Evolutionary conservation across 192 early-diverging fungal species (phyloP), one percentile per base, ranked within the genome.

Genomic region (Tieghemiomyces parasiticus): DNA sequence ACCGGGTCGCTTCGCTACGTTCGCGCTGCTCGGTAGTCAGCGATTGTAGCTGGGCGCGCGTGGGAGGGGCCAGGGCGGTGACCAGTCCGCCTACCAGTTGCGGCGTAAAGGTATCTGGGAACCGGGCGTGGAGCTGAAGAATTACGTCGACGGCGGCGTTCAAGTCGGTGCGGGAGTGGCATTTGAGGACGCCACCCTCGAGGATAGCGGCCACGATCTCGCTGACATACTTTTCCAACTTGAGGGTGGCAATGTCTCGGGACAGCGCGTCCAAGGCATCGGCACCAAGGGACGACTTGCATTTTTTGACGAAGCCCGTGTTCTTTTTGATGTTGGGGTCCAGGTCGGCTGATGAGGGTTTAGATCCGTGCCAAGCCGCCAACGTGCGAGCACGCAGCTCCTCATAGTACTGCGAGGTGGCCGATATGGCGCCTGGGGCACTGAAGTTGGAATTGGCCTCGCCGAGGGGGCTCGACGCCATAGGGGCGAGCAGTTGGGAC

Each of bases 271-370:
- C 70, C 0, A 65, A 66, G 42, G 61, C 81, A 61, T 85, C 89
- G 35, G 71, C 86, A 60, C 73, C 76, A 62, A 80, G 76, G 67
- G 76, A 85, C 24, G 76, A 68, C 61, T 82, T 89, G 79, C 76
- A 97, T 62, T 93, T 94, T 66, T 90, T 90, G 60, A 95, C 89
- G 66, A 99, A 97, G 19, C 84, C 81, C 4, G 89, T 92, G 71
- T 96, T 96, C 76, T 96, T 96, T 67, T 97, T 99, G 50, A 99
- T 90, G 71, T 89, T 95, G 56, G 89, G 85, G 64, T 99, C 96
- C 22, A 97, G 77, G 47, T 79, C 87, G 35, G 20, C 35, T 1
- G 22, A 42, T 34, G 31, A 20, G 8, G 35, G 48, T 20, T 51
- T 28, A 56, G 35, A 58, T 26, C 31, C 55, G 33, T 19, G 32